These are phyloP conservation scores for Candida patagonica DNA, from an alignment of 805 yeast species.

Conservation along the genomic window DNA sequence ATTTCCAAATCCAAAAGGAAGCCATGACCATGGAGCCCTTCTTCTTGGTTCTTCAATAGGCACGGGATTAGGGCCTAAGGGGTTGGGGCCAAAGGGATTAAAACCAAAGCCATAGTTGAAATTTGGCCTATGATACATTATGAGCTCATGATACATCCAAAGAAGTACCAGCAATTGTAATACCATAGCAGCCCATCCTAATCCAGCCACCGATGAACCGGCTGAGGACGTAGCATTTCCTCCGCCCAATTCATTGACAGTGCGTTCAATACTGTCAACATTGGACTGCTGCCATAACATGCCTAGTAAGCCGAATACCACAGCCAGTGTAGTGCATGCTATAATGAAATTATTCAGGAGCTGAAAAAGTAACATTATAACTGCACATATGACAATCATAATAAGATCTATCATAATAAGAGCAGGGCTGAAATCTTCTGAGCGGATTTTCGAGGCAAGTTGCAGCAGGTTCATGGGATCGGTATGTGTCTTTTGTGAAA, in stretches of 20 bases:
- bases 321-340: constrained; percentile 6
- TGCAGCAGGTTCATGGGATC: constrained; percentile 18
- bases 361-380: constrained; percentile 8
- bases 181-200: constrained; percentile 17
- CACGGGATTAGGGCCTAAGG: no score
- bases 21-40: no score
- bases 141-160: constrained; percentile 10
- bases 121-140: no score
- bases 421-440: constrained; percentile 12
- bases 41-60: no score
- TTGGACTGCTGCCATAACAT: constrained; percentile 20
- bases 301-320: constrained; percentile 12
- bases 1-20: no score
- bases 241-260: constrained; percentile 7
- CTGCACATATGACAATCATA: constrained; percentile 7
- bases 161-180: constrained; percentile 10
- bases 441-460: constrained; percentile 10
- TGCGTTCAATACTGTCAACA: constrained; percentile 5
- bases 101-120: no score
- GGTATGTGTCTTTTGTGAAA: constrained; percentile 6
- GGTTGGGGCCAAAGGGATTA: no score
- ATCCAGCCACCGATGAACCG: constrained; percentile 15
- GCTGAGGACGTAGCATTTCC: constrained; percentile 7
- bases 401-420: constrained; percentile 10
- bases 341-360: constrained; percentile 13